These are phyloP conservation scores for Lodderomyces theae DNA, from an alignment of 1,139 yeast species.

Conservation along the genomic window DNA sequence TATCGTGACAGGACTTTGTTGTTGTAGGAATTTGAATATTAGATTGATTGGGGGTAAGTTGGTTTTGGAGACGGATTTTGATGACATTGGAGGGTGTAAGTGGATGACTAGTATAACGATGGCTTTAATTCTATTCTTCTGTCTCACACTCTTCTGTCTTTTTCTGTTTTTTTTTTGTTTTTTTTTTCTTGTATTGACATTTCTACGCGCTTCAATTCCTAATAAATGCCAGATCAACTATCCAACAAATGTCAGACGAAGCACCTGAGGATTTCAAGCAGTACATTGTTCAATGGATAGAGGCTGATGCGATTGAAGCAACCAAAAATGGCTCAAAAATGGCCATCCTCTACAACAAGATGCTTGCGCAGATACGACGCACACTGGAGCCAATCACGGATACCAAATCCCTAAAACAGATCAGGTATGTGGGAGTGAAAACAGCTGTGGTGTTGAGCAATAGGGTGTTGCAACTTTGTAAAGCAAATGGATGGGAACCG, in stretches of 20 bases:
- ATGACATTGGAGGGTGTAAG: slow-evolving; percentile 17
- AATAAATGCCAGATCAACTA: neutral
- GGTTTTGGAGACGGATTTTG: slow-evolving; percentile 25
- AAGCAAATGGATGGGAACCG: slow-evolving; percentile 32
- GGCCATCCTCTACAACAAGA: slow-evolving; percentile 46
- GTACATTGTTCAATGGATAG: slow-evolving; percentile 42
- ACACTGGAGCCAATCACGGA: slow-evolving; percentile 43
- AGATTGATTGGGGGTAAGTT: slow-evolving; percentile 90
- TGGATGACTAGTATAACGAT: neutral
- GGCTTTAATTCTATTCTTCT: neutral
- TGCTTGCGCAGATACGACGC: slow-evolving; percentile 44
- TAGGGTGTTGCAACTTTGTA: slow-evolving; percentile 46
- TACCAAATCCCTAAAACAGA: slow-evolving; percentile 48
- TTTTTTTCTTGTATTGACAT: neutral
- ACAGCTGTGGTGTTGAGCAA: slow-evolving; percentile 47
- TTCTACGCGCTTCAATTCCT: neutral
- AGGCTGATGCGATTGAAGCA: slow-evolving; percentile 45
- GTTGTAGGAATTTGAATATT: slow-evolving; percentile 82
- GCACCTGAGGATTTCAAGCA: slow-evolving; percentile 11
- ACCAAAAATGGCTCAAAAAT: slow-evolving; percentile 40
- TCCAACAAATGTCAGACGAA: neutral
- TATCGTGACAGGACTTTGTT: slow-evolving; percentile 71
- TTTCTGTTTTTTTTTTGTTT: too few relatives aligned
- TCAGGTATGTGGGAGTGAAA: slow-evolving; percentile 63
- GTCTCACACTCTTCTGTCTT: too few relatives aligned